Base-by-base conservation (phyloP, 306 rosid genomes). In the Hylodesmum podocarpum region DNA sequence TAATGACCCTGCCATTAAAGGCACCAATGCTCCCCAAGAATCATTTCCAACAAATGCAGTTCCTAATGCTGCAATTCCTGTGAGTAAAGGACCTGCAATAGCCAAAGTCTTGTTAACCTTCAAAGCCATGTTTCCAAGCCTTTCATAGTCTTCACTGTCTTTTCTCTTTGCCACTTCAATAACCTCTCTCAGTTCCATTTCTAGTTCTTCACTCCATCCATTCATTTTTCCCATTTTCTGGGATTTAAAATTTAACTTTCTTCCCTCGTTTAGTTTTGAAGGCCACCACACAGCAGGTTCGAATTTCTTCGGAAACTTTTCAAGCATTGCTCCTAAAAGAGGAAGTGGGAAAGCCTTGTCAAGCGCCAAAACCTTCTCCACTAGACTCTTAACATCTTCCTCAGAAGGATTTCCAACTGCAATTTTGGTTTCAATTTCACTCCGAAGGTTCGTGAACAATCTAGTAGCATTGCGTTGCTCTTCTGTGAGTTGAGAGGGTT, bases 221-320 rank as follows among this genome's bases (percentile, higher is more conserved):
- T 88, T 89, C 8, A 2, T 66, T 46, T 22, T 46, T 0, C 19
- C 65, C 25, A n/a, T 70, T n/a, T 7, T 28, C 18, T 78, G 31
- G 8, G 67, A 16, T 16, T 61, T 3, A 6, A 6, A 6, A n/a
- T n/a, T n/a, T 33, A 33, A 33, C 6, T 33, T 33, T 3, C 70
- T 64, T 33, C 25, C 61, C 37, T 61, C 13, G 0, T n/a, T 0
- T 0, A 4, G 1, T 51, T 78, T 55, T 0, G 49, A 47, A 69
- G 97, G 92, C 98, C 96, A 93, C 98, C 98, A 93, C 34, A 58
- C 80, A 12, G 97, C 94, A 0, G 94, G 93, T 68, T 89, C 90
- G 18, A 72, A 82, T 0, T 71, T 83, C 9, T 70, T 10, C 0
- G 97, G 98, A 49, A 81, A 89, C 43, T 93, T 93, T n/a, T 91